Conservation (phyloP, 164 flowering plant genomes). For the Annona cherimola region DNA sequence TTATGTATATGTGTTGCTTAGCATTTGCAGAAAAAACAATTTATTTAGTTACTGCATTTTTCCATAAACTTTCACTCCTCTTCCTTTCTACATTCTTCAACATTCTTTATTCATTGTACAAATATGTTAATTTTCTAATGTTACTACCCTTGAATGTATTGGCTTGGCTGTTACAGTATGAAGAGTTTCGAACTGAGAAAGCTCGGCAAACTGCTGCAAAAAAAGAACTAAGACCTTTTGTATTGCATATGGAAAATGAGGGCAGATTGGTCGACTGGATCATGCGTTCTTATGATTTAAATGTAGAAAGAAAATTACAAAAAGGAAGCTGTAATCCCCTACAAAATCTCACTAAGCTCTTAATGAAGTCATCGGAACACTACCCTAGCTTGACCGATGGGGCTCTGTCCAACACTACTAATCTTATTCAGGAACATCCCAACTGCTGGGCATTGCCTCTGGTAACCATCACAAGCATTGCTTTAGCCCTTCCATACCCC, state of each 20-base stretch:
- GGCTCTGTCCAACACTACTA: too few species aligned
- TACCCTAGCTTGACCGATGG: slow-evolving; percentile 30
- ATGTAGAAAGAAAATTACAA: slow-evolving; percentile 30
- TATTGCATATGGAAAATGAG: slow-evolving; percentile 61
- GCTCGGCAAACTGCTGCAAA: background rate
- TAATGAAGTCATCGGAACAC: slow-evolving; percentile 33
- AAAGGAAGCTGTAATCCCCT: slow-evolving; percentile 38
- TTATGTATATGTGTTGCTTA: too few species aligned
- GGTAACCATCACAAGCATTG: slow-evolving; percentile 55
- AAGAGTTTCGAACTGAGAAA: too few species aligned
- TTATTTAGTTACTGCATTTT: too few species aligned
- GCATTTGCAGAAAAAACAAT: too few species aligned
- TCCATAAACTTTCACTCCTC: too few species aligned
- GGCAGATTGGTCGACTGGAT: slow-evolving; percentile 38
- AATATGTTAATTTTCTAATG: too few species aligned
- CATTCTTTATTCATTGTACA: too few species aligned
- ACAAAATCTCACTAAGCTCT: slow-evolving; percentile 32
- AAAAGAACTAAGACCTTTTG: slow-evolving; percentile 8
- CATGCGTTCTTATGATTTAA: slow-evolving; percentile 26
- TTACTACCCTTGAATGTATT: too few species aligned
- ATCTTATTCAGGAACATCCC: slow-evolving; percentile 31
- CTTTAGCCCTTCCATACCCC: slow-evolving; percentile 45
- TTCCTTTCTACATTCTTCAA: too few species aligned
- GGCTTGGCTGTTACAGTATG: too few species aligned
- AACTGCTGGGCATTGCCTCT: slow-evolving; percentile 66